Percentiles rank a stretch among this genome's conserved stretches.
These are phyloP conservation scores for Fagus sylvatica DNA, from an alignment of 306 rosid genomes.

Conservation along the genomic window DNA sequence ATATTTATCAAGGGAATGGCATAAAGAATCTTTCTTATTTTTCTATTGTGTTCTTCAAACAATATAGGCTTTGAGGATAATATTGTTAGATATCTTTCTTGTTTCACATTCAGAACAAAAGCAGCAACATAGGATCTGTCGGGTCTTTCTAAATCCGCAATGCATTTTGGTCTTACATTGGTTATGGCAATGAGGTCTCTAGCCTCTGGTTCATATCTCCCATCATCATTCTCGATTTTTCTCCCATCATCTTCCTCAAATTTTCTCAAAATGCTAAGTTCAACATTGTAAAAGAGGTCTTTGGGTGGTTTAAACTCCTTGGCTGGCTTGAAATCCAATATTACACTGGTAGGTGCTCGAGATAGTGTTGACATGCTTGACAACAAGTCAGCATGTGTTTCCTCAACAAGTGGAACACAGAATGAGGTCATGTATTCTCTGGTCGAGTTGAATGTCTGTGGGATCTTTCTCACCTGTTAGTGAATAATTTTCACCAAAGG, in stretches of 20 bases:
- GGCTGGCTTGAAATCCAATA: conserved; percentile 6
- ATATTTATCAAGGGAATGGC: conserved; percentile 27
- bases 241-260: no score
- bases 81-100: neutral
- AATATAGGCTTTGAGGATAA: conserved; percentile 14
- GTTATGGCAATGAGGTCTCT: conserved; percentile 60
- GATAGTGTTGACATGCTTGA: conserved; percentile 35
- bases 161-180: no score
- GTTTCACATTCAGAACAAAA: no score
- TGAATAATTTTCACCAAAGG: neutral
- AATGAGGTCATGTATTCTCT: conserved; percentile 45
- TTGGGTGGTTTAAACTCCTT: conserved; percentile 7
- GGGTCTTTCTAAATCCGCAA: no score
- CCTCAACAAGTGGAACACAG: conserved; percentile 51
- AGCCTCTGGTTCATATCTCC: conserved; percentile 35
- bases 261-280: neutral
- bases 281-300: conserved; percentile 25
- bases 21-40: neutral
- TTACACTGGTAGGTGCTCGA: conserved; percentile 35
- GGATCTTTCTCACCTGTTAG: conserved; percentile 49
- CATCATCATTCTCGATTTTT: no score
- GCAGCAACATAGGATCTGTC: no score
- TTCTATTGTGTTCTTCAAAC: neutral
- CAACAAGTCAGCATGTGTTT: conserved; percentile 46
- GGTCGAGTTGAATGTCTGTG: conserved; percentile 36